phyloP scores from a whole-genome alignment of 2,329 filamentous ascomycete species.

The Aureobasidium sp. region DNA sequence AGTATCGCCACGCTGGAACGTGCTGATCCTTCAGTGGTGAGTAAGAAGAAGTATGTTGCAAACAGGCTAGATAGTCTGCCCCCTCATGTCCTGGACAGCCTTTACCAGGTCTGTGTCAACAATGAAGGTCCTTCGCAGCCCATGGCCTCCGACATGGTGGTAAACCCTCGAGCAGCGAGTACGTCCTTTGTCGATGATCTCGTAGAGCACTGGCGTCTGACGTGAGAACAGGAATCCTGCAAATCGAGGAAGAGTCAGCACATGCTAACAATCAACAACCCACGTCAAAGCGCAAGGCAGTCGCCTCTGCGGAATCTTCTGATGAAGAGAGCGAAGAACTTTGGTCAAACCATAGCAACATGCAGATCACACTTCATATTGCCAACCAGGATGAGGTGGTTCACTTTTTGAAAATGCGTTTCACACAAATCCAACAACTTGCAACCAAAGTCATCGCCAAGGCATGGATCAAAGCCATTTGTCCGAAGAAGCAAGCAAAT shows the following conservation, averaged over 20 bases:
- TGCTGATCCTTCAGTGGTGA: background rate
- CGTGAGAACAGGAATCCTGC: background rate
- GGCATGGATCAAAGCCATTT: slow-evolving; percentile 67
- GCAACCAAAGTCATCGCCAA: slow-evolving; percentile 68
- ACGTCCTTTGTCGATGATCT: background rate
- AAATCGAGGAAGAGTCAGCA: background rate
- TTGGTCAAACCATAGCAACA: background rate
- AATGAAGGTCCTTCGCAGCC: background rate
- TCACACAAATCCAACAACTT: slow-evolving; percentile 62
- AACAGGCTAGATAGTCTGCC: background rate
- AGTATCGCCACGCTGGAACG: background rate
- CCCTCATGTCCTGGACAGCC: background rate
- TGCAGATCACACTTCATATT: slow-evolving; percentile 18
- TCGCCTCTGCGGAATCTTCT: background rate
- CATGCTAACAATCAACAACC: background rate
- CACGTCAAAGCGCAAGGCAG: background rate
- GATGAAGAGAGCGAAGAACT: slow-evolving; percentile 8
- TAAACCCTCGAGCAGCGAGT: slow-evolving; percentile 10
- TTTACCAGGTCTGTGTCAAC: background rate
- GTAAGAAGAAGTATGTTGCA: background rate
- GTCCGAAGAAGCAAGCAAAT: slow-evolving; percentile 69
- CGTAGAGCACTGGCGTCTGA: background rate
- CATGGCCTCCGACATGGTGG: background rate
- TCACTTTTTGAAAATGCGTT: slow-evolving; percentile 54
- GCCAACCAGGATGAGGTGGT: slow-evolving; percentile 29